A percentile compares a stretch with the other conserved stretches of the same genome.
Evolutionary conservation across 805 yeast species (phyloP).

Genomic region (Komagataella phaffii): DNA sequence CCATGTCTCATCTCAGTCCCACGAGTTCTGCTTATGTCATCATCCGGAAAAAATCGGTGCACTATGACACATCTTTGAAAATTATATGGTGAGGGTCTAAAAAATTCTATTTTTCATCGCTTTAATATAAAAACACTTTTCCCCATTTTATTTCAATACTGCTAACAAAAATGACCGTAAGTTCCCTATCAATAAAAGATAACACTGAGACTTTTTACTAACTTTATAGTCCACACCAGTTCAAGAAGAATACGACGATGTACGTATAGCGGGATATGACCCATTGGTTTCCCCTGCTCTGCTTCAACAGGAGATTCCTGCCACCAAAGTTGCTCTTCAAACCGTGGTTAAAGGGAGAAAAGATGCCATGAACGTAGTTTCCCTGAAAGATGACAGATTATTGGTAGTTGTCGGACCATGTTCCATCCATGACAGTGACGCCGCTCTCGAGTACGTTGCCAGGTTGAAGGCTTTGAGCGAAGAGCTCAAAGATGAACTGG

Average conservation of each 20-base stretch:
- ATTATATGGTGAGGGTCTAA: background rate
- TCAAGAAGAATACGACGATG: slow-evolving; percentile 61
- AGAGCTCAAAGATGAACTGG: slow-evolving; percentile 58
- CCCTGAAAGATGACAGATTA: slow-evolving; percentile 78
- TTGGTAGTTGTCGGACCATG: slow-evolving; percentile 94
- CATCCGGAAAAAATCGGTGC: background rate
- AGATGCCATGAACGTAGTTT: slow-evolving; percentile 55
- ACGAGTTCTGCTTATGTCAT: background rate
- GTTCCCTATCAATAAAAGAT: background rate
- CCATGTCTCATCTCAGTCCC: background rate
- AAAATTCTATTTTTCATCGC: background rate
- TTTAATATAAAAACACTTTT: no score
- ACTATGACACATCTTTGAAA: background rate
- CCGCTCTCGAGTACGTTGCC: slow-evolving; percentile 81
- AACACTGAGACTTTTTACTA: background rate
- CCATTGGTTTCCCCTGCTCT: slow-evolving; percentile 94
- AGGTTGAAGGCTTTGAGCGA: slow-evolving; percentile 46
- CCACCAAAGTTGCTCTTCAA: slow-evolving; percentile 42
- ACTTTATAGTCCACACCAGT: slow-evolving; percentile 25
- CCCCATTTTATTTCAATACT: background rate
- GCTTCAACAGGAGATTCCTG: slow-evolving; percentile 74
- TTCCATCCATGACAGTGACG: slow-evolving; percentile 87
- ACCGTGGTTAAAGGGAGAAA: slow-evolving; percentile 68
- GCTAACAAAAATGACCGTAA: background rate
- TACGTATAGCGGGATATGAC: slow-evolving; percentile 75